Conservation (phyloP, 2,329 filamentous ascomycete species). For the Colletotrichum cereale region DNA sequence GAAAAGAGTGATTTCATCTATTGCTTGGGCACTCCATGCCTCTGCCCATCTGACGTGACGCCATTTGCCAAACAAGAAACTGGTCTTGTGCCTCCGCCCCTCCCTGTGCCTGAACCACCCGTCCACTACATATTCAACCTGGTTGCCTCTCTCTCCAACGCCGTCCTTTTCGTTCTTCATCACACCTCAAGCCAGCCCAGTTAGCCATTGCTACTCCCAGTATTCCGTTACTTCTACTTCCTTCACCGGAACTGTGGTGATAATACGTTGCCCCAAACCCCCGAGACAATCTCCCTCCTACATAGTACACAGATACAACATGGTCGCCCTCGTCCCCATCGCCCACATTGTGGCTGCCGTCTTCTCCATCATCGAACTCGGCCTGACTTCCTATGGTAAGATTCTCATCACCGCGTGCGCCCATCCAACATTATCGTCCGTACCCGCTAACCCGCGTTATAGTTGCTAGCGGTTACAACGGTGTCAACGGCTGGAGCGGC, state of each 20-base stretch:
- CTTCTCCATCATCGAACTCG: constrained; percentile 81
- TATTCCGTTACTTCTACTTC: no score
- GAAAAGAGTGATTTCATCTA: not conserved
- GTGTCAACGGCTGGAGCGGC: constrained; percentile 41
- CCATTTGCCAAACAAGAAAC: constrained; percentile 14
- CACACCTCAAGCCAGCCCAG: no score
- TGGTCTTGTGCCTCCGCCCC: not conserved
- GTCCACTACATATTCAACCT: constrained; percentile 37
- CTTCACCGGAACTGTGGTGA: not conserved
- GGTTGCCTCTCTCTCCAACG: constrained; percentile 8
- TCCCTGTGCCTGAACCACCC: constrained; percentile 5
- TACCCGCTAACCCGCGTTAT: constrained; percentile 12
- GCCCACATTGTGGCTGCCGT: constrained; percentile 73
- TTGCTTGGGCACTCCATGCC: not conserved
- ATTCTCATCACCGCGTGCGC: not conserved
- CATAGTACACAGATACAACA: constrained; percentile 11
- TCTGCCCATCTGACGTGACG: constrained; percentile 37
- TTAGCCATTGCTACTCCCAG: not conserved
- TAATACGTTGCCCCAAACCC: not conserved
- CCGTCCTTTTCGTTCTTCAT: no score
- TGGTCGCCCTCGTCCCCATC: constrained; percentile 35
- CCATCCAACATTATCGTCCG: not conserved
- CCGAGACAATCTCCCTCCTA: not conserved
- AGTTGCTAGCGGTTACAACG: constrained; percentile 67
- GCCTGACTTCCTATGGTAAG: constrained; percentile 78